phyloP scores from a whole-genome alignment of 352 stramenopile genomes.

The Phytophthora gonapodyides region DNA sequence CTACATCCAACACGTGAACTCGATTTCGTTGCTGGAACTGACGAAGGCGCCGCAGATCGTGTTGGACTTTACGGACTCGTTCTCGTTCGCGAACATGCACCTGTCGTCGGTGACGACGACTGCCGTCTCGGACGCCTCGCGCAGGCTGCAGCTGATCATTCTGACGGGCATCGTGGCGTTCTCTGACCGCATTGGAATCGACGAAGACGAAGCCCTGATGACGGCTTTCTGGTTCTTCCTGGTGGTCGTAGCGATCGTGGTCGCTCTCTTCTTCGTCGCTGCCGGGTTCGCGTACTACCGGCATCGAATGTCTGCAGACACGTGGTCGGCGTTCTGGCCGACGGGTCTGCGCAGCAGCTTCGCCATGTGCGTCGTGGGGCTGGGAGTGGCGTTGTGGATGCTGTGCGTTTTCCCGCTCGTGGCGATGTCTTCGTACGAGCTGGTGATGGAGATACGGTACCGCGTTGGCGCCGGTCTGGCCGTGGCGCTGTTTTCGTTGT shows the following conservation, averaged over 20 bases:
- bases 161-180: slow-evolving; percentile 76
- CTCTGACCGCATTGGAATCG: slow-evolving; percentile 64
- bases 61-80: slow-evolving; percentile 76
- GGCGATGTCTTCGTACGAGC: slow-evolving; percentile 60
- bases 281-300: slow-evolving; percentile 25
- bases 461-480: slow-evolving; percentile 43
- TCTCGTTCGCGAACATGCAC: slow-evolving; percentile 73
- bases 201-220: slow-evolving; percentile 52
- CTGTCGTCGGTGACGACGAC: slow-evolving; percentile 45
- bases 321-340: slow-evolving; percentile 30
- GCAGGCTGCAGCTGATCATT: slow-evolving; percentile 53
- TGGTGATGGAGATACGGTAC: slow-evolving; percentile 69
- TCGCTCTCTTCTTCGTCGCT: slow-evolving; percentile 45
- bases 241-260: slow-evolving; percentile 38
- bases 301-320: slow-evolving; percentile 32
- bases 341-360: slow-evolving; percentile 39
- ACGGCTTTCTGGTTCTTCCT: slow-evolving; percentile 54
- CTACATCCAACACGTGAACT: slow-evolving; percentile 77
- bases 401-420: slow-evolving; percentile 62
- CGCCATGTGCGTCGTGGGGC: slow-evolving; percentile 55
- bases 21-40: slow-evolving; percentile 74
- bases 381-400: slow-evolving; percentile 57
- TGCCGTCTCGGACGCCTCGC: slow-evolving; percentile 32
- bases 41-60: slow-evolving; percentile 78
- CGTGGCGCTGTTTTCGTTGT: slow-evolving; percentile 54